These are phyloP conservation scores for Penicillium silybi DNA, from an alignment of 495 filamentous ascomycete species.

Conservation along the genomic window DNA sequence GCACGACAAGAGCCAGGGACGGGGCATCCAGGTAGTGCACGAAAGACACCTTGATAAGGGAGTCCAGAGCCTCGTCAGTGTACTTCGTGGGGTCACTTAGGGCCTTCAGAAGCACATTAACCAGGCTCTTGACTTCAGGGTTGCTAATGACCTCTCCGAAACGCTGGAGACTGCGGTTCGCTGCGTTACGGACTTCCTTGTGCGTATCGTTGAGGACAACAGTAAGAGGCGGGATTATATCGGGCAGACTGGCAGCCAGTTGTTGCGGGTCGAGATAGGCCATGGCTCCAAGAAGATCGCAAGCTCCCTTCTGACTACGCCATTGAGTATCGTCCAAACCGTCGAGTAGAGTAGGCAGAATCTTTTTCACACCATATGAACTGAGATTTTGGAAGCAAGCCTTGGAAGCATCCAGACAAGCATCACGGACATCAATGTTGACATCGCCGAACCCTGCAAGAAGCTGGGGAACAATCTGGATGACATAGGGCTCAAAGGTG, in stretches of 20 bases:
- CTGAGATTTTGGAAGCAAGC: conserved; percentile 88
- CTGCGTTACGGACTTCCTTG: conserved; percentile 88
- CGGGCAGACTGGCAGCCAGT: conserved; percentile 83
- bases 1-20: conserved; percentile 87
- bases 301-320: conserved; percentile 97
- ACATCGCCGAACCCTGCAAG: conserved; percentile 85
- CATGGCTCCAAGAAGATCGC: conserved; percentile 94
- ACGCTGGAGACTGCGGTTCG: conserved; percentile 91
- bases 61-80: conserved; percentile 90
- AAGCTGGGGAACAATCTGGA: conserved; percentile 89
- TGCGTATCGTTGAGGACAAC: conserved; percentile 94
- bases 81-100: conserved; percentile 96
- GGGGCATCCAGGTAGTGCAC: conserved; percentile 95
- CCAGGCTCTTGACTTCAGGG: conserved; percentile 88
- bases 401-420: conserved; percentile 88
- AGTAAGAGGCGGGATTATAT: conserved; percentile 94
- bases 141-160: conserved; percentile 99
- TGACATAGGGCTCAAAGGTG: conserved; percentile 92
- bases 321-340: conserved; percentile 94
- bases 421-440: conserved; percentile 84
- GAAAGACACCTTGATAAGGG: conserved; percentile 92
- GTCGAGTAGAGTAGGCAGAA: conserved; percentile 86
- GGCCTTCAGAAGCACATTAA: conserved; percentile 88
- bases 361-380: conserved; percentile 92
- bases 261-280: conserved; percentile 95